Evolutionary conservation across 2,329 filamentous ascomycete species (phyloP).

Genomic region (Monosporascus sp.): DNA sequence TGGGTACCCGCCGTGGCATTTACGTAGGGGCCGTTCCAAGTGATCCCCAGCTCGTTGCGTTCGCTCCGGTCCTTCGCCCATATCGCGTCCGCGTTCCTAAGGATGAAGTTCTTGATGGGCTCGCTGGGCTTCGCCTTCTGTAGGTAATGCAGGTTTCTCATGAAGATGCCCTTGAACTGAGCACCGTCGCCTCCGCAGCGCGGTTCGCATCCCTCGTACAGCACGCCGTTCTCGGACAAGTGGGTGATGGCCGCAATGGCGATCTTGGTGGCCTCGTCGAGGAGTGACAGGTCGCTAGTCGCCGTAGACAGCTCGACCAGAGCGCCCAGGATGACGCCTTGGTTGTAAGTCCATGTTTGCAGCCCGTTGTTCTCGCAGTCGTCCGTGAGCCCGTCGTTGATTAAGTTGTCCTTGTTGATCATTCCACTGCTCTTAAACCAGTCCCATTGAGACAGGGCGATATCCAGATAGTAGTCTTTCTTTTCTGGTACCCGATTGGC

Average conservation of each 20-base stretch:
- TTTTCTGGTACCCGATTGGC: constrained; percentile 38
- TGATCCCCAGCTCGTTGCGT: constrained; percentile 22
- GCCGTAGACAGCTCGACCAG: constrained; percentile 45
- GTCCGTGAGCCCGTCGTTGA: constrained; percentile 48
- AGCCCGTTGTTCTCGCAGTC: constrained; percentile 43
- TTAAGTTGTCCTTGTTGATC: constrained; percentile 42
- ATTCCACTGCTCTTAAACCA: constrained; percentile 47
- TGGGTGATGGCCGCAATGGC: constrained; percentile 44
- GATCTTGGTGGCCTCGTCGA: constrained; percentile 38
- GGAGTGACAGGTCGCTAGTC: constrained; percentile 33
- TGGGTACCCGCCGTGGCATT: constrained; percentile 22
- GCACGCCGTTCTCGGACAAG: constrained; percentile 39
- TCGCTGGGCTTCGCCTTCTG: constrained; percentile 41
- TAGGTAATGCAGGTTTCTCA: constrained; percentile 55
- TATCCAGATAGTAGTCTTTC: constrained; percentile 36
- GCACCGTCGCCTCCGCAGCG: constrained; percentile 44
- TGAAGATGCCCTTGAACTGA: constrained; percentile 68
- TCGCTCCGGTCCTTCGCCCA: constrained; percentile 29
- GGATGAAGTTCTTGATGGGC: constrained; percentile 32
- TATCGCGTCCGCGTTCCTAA: constrained; percentile 29
- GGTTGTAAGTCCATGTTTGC: constrained; percentile 49
- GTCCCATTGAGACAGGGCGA: constrained; percentile 43
- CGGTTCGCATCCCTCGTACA: constrained; percentile 51
- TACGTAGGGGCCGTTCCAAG: constrained; percentile 24
- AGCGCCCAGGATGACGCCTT: constrained; percentile 48